A percentile compares a stretch with the other conserved stretches of the same genome.
phyloP scores from a whole-genome alignment of 176 grass and related monocot species.

The Bonia amplexicaulis region DNA sequence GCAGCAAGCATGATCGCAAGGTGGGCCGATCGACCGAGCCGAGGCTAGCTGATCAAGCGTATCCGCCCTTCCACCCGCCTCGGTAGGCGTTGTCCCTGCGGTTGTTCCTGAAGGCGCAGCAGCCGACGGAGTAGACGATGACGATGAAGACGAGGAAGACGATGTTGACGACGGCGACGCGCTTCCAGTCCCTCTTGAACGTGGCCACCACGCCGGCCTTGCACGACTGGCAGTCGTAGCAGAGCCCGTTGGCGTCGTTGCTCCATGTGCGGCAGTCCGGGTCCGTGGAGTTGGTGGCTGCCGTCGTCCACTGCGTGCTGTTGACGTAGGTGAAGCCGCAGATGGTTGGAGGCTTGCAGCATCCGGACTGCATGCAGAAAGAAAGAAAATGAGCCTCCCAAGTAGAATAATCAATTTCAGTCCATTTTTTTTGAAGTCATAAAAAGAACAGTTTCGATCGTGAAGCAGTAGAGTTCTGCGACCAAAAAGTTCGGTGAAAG shows the following conservation, averaged over 20 bases:
- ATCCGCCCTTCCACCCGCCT: conserved; percentile 40
- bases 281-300: background rate
- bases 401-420: background rate
- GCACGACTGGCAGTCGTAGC: conserved; percentile 74
- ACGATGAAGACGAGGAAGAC: conserved; percentile 72
- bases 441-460: background rate
- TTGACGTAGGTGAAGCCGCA: conserved; percentile 32
- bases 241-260: conserved; percentile 38
- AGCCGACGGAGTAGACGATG: conserved; percentile 83
- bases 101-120: conserved; percentile 85
- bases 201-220: conserved; percentile 73
- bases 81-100: conserved; percentile 45
- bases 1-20: background rate
- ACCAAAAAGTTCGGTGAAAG: background rate
- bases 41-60: conserved; percentile 30
- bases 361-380: conserved; percentile 48
- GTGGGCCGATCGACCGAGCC: background rate
- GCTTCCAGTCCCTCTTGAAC: conserved; percentile 63
- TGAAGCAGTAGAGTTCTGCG: background rate
- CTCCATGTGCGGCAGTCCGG: conserved; percentile 50
- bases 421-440: background rate
- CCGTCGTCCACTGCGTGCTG: conserved; percentile 31
- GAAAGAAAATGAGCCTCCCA: background rate
- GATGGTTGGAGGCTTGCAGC: conserved; percentile 69
- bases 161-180: conserved; percentile 47